Conservation (phyloP, 2,329 filamentous ascomycete genomes). For the Sclerotiophoma versabilis region DNA sequence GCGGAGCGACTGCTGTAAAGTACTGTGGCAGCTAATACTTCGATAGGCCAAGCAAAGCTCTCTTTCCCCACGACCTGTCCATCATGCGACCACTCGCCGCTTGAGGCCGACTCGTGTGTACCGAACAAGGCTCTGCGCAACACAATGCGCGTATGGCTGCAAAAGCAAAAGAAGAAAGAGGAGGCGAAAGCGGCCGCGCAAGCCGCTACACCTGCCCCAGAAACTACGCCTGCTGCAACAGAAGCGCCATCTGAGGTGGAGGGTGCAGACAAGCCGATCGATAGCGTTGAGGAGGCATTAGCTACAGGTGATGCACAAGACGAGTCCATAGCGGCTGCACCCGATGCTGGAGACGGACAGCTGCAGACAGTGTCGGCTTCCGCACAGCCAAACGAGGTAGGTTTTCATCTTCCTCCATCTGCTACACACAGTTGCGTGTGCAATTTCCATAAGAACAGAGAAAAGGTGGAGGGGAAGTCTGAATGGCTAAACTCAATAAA, state of each 20-base stretch:
- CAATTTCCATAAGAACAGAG: slow-evolving; percentile 10
- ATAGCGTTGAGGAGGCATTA: slow-evolving; percentile 37
- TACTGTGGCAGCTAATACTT: neutral
- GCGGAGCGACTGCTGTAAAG: neutral
- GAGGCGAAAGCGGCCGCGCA: slow-evolving; percentile 43
- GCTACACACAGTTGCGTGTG: slow-evolving; percentile 5
- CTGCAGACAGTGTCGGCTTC: slow-evolving; percentile 28
- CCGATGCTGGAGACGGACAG: slow-evolving; percentile 19
- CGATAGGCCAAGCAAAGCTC: slow-evolving; percentile 38
- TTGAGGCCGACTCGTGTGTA: slow-evolving; percentile 85
- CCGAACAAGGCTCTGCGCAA: slow-evolving; percentile 90
- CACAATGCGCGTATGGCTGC: slow-evolving; percentile 89
- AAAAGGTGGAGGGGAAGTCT: slow-evolving; percentile 2
- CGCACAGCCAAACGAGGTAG: slow-evolving; percentile 35
- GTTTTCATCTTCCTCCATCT: slow-evolving; percentile 15
- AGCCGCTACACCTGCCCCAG: slow-evolving; percentile 36
- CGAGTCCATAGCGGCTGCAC: slow-evolving; percentile 19
- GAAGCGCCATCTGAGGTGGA: slow-evolving; percentile 32
- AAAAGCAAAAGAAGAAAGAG: slow-evolving; percentile 78
- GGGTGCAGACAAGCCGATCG: slow-evolving; percentile 35
- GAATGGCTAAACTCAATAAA: slow-evolving; percentile 27
- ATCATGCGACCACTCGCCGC: slow-evolving; percentile 89
- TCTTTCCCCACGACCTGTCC: slow-evolving; percentile 84
- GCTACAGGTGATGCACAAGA: slow-evolving; percentile 19
- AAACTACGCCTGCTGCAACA: slow-evolving; percentile 25